phyloP scores from a whole-genome alignment of 371 early-diverging fungal genomes.

The Rhizopus delemar region DNA sequence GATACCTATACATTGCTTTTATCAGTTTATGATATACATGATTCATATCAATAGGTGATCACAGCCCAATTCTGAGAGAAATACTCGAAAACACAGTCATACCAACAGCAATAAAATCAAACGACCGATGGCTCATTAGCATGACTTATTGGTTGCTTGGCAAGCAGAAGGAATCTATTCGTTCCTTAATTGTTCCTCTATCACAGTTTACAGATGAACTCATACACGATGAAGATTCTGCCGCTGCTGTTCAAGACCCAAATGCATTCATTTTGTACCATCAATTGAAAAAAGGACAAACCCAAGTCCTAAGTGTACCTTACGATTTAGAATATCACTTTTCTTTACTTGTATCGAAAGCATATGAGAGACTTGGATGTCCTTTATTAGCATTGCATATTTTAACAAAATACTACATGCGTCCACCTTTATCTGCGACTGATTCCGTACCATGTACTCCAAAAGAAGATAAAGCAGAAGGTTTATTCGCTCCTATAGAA shows the following conservation, averaged over 20 bases:
- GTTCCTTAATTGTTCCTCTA: slow-evolving; percentile 59
- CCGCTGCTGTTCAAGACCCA: slow-evolving; percentile 62
- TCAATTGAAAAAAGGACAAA: slow-evolving; percentile 55
- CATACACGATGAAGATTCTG: slow-evolving; percentile 17
- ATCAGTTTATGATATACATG: neutral
- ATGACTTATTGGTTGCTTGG: slow-evolving; percentile 67
- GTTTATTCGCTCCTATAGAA: slow-evolving; percentile 3
- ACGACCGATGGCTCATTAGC: slow-evolving; percentile 79
- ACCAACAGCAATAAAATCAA: slow-evolving; percentile 40
- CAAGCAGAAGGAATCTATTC: slow-evolving; percentile 64
- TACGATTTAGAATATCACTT: slow-evolving; percentile 56
- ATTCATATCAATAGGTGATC: slow-evolving; percentile 50
- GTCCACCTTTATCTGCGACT: slow-evolving; percentile 20
- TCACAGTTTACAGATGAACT: slow-evolving; percentile 13
- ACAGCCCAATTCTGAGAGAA: slow-evolving; percentile 61
- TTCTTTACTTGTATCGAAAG: slow-evolving; percentile 57
- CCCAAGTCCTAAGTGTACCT: slow-evolving; percentile 25
- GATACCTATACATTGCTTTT: neutral
- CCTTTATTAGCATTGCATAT: slow-evolving; percentile 74
- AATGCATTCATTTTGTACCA: slow-evolving; percentile 77
- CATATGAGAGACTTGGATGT: slow-evolving; percentile 79
- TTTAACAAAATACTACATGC: slow-evolving; percentile 33
- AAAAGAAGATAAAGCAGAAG: slow-evolving; percentile 7
- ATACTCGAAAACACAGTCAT: slow-evolving; percentile 49
- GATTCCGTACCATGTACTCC: neutral